phyloP scores from a whole-genome alignment of 192 early-diverging fungal genomes.

The Thamnidium elegans region DNA sequence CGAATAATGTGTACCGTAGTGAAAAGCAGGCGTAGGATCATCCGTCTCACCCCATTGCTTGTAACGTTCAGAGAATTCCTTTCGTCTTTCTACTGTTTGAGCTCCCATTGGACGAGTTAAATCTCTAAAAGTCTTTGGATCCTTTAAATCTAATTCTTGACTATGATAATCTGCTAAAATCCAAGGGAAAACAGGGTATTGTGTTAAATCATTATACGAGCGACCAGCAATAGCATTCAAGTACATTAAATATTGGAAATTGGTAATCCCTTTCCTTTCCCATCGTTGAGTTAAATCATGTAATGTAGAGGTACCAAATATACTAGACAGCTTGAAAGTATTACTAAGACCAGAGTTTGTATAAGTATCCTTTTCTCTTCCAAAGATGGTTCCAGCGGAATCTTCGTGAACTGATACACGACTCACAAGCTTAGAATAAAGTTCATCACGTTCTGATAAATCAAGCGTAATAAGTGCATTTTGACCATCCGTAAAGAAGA shows the following conservation, averaged over 20 bases:
- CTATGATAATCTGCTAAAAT: constrained; percentile 77
- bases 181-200: constrained; percentile 98
- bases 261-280: constrained; percentile 83
- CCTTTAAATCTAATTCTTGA: constrained; percentile 71
- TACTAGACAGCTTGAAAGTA: constrained; percentile 52
- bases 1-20: constrained; percentile 97
- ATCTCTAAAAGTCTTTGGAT: constrained; percentile 81
- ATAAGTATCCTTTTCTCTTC: constrained; percentile 32
- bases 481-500: constrained; percentile 75
- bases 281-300: constrained; percentile 75
- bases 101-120: constrained; percentile 91
- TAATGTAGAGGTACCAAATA: constrained; percentile 63
- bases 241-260: constrained; percentile 95
- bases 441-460: constrained; percentile 57
- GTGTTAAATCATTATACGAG: constrained; percentile 84
- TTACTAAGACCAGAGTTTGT: constrained; percentile 23
- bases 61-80: constrained; percentile 64
- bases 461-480: constrained; percentile 75
- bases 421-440: constrained; percentile 58
- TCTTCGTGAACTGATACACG: constrained; percentile 50
- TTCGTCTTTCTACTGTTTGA: constrained; percentile 61
- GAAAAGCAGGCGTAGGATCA: constrained; percentile 68
- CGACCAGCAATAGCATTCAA: constrained; percentile 88
- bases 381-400: constrained; percentile 48
- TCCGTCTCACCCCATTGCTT: constrained; percentile 52